Evolutionary conservation across 108 stramenopile genomes (phyloP), one percentile per base, ranked within the genome.

Genomic region (Fragilaria crotonensis): DNA sequence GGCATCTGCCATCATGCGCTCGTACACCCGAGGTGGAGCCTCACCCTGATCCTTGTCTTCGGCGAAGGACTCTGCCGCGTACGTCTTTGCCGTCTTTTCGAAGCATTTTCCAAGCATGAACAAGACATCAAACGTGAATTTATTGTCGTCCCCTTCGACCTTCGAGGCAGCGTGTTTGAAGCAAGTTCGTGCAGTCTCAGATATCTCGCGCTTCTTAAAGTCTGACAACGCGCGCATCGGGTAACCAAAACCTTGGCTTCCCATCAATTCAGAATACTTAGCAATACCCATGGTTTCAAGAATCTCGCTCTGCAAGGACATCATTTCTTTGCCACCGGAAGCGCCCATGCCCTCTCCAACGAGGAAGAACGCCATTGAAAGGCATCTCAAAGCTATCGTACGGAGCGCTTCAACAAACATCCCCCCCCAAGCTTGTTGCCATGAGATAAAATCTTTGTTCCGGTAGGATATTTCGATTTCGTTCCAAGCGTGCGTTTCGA

Each of bases 51-150:
- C 48, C 21, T 18, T 48, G 9, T 61, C 26, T 30, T 25, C 25
- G 4, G 54, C 17, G 52, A 70, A 89, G 23, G 23, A 31, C 66
- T 89, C 88, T 45, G 58, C 50, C 20, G 29, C 46, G 21, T 75
- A 77, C 9, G 88, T 89, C 4, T 54, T 52, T 5, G 86, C 86
- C 26, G 87, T 89, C 54, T 93, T 93, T 66, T 93, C 91, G 41
- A 68, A 63, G 55, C 82, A 87, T 73, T 93, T 93, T 48, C 86
- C 91, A 60, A 83, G 57, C 87, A 93, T 89, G 55, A 93, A 87
- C 19, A 60, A 48, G 19, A 80, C 45, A 61, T 93, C 87, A 80
- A 80, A 89, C 3, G 77, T 79, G 56, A 67, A 48, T 33, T 76
- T 49, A 44, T 26, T 51, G 45, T 33, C 33, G 28, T 56, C 66